Conservation (phyloP, 441 rosid species). For the Dalechampia spathulata region DNA sequence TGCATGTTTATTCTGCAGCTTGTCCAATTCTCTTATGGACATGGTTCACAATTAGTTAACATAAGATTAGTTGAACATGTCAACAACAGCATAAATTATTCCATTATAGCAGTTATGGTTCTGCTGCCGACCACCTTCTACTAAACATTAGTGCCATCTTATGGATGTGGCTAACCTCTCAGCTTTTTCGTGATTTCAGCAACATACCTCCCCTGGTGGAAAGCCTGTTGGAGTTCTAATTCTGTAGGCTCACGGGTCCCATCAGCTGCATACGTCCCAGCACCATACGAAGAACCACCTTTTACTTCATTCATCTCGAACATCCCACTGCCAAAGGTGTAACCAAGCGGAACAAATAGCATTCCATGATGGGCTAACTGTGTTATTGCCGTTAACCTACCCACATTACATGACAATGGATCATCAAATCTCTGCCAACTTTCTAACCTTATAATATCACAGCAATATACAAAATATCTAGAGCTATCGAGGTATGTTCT, state of each 20-base stretch:
- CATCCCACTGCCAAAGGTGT: constrained; percentile 75
- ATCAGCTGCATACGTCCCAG: constrained; percentile 81
- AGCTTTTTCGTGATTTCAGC: constrained; percentile 71
- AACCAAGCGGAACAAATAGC: constrained; percentile 80
- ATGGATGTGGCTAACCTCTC: constrained; percentile 14
- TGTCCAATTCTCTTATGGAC: too few relatives aligned
- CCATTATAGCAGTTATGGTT: too few relatives aligned
- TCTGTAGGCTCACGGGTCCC: constrained; percentile 73
- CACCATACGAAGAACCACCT: constrained; percentile 82
- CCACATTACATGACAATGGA: background rate
- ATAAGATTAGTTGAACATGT: too few relatives aligned
- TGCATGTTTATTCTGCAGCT: too few relatives aligned
- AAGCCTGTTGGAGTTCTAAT: constrained; percentile 73
- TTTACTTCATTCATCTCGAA: constrained; percentile 78
- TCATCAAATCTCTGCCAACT: background rate
- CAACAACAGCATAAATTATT: too few relatives aligned
- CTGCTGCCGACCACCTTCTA: too few relatives aligned
- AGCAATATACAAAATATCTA: too few relatives aligned
- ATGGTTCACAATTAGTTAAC: too few relatives aligned
- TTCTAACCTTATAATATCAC: too few relatives aligned
- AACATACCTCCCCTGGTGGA: constrained; percentile 70
- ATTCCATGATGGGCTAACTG: constrained; percentile 83
- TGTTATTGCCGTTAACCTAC: constrained; percentile 73
- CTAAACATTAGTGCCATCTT: too few relatives aligned
- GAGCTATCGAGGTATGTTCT: too few relatives aligned